Conservation (phyloP, 345 rosid genomes). For the Leavenworthia alabamica region DNA sequence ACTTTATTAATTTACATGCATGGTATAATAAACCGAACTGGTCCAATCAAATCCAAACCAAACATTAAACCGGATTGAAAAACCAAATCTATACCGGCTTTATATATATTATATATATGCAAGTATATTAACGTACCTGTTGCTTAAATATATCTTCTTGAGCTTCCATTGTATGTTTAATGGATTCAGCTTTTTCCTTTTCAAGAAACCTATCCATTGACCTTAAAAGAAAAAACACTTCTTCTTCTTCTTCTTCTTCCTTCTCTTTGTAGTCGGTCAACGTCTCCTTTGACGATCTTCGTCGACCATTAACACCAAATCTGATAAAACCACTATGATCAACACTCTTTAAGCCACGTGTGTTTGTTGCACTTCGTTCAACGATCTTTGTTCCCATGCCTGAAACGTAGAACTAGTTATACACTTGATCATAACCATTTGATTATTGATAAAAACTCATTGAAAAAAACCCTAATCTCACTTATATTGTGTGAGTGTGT, state of each 20-base stretch:
- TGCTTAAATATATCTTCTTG: constrained; percentile 70
- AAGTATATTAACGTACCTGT: constrained; percentile 59
- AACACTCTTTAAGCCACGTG: constrained; percentile 27
- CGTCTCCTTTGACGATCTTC: constrained; percentile 25
- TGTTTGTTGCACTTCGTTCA: constrained; percentile 34
- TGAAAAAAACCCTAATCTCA: too few species aligned
- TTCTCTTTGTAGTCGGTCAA: constrained; percentile 8
- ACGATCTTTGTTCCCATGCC: constrained; percentile 78
- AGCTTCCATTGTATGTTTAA: constrained; percentile 69
- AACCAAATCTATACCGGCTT: too few species aligned
- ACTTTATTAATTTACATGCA: too few species aligned
- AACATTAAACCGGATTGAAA: too few species aligned
- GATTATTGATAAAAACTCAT: neutral
- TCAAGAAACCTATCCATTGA: constrained; percentile 46
- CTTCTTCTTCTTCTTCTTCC: constrained; percentile 24
- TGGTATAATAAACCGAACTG: neutral
- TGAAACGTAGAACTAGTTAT: constrained; percentile 34
- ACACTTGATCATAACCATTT: constrained; percentile 12
- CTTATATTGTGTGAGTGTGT: neutral
- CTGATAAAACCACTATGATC: constrained; percentile 24
- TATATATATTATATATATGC: too few species aligned
- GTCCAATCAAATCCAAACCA: neutral
- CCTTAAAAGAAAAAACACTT: constrained; percentile 14
- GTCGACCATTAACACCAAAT: constrained; percentile 42
- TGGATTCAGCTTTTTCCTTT: constrained; percentile 44